Percentiles rank a stretch among this genome's conserved stretches.
These are phyloP conservation scores for Ascoidea rubescens DNA, from an alignment of 805 yeast genomes.

Conservation along the genomic window DNA sequence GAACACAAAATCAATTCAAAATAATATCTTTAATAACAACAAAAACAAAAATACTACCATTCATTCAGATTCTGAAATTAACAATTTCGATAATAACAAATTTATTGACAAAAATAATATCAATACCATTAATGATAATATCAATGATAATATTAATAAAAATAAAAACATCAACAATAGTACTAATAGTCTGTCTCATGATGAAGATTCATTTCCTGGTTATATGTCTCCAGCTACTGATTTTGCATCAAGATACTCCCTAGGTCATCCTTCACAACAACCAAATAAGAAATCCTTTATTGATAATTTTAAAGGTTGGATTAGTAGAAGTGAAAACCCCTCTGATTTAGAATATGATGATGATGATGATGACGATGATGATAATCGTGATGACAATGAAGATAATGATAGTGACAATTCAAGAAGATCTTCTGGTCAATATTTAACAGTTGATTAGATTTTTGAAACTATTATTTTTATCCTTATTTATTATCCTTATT, in stretches of 20 bases:
- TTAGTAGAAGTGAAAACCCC: slow-evolving; percentile 16
- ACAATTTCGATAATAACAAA: not conserved
- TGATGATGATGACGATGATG: not conserved
- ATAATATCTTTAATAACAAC: not conserved
- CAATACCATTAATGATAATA: slow-evolving; percentile 13
- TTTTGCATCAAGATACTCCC: slow-evolving; percentile 46
- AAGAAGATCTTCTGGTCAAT: too few species aligned
- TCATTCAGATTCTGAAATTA: not conserved
- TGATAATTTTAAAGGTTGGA: slow-evolving; percentile 21
- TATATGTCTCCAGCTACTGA: slow-evolving; percentile 45
- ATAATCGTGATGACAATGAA: not conserved
- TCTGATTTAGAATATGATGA: not conserved
- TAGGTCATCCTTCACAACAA: slow-evolving; percentile 25
- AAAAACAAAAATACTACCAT: not conserved
- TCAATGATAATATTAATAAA: slow-evolving; percentile 11
- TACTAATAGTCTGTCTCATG: not conserved
- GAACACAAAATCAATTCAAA: not conserved
- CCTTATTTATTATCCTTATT: too few species aligned
- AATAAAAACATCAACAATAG: slow-evolving; percentile 18
- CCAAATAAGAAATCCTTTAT: slow-evolving; percentile 15
- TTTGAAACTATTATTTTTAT: too few species aligned
- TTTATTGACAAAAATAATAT: slow-evolving; percentile 12
- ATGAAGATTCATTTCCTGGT: not conserved
- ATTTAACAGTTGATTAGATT: too few species aligned
- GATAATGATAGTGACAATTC: slow-evolving; percentile 1